A percentile compares a stretch with the other conserved stretches of the same genome.
phyloP scores from a whole-genome alignment of 306 rosid species.

The Cicer judaicum region DNA sequence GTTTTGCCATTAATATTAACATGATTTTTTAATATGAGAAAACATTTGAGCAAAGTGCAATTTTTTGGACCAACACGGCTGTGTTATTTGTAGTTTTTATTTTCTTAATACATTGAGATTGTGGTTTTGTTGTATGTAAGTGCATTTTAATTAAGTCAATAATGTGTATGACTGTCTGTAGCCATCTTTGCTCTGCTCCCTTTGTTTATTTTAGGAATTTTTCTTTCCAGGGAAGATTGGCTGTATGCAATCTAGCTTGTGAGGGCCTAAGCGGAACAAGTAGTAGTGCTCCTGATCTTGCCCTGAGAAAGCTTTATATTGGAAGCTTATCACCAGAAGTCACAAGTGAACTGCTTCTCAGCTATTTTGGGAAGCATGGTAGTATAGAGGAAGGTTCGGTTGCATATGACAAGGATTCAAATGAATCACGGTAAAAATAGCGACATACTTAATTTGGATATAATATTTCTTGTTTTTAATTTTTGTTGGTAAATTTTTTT shows the following conservation, averaged over 20 bases:
- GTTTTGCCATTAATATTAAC: not conserved
- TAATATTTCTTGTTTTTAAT: conserved; percentile 8
- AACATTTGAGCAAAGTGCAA: not conserved
- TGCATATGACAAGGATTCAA: conserved; percentile 79
- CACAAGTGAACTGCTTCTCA: conserved; percentile 70
- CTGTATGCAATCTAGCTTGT: conserved; percentile 75
- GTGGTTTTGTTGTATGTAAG: not conserved
- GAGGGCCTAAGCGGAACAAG: conserved; percentile 72
- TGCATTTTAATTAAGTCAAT: not conserved
- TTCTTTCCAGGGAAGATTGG: conserved; percentile 66
- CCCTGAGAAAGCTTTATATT: conserved; percentile 81
- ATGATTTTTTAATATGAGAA: conserved; percentile 4
- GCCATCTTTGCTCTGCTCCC: conserved; percentile 16
- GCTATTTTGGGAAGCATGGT: conserved; percentile 66
- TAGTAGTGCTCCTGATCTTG: conserved; percentile 60
- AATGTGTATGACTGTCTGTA: conserved; percentile 21
- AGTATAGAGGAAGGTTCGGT: conserved; percentile 89
- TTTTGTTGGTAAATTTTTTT: not conserved
- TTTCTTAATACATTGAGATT: conserved; percentile 12
- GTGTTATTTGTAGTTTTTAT: conserved; percentile 2
- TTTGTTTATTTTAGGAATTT: conserved; percentile 18
- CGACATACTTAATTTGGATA: conserved; percentile 18
- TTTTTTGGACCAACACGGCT: not conserved
- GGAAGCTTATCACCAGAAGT: conserved; percentile 77
- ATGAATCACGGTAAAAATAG: conserved; percentile 65